Base-by-base conservation (phyloP, 352 stramenopile genomes). In the Phytophthora idaei region DNA sequence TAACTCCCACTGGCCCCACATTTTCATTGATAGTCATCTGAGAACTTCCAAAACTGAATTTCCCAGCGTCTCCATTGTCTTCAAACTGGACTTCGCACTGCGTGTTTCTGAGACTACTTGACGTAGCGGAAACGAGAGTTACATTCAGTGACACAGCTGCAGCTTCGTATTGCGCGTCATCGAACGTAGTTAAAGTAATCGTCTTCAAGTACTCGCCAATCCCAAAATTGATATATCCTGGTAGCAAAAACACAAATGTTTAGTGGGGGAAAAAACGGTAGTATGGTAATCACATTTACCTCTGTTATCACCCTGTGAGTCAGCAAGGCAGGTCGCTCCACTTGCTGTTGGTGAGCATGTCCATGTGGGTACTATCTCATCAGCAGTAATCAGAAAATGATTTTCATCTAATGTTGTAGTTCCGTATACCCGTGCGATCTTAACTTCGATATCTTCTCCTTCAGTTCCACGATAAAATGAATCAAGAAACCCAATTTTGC, bases 61-160 rank as follows among this genome's bases (percentile, higher is more conserved):
- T 25, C 8, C 76, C 74, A 37, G 73, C 69, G 36, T 85, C 76
- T 5, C 65, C 55, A 37, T 82, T 69, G 54, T 84, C 77, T 28
- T 74, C 15, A 5, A 83, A 71, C 12, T 57, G 21, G 1, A 88
- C 57, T 15, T 64, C 47, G 15, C 52, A 57, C 5, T 63, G 61
- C 0, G 60, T 53, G 1, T 46, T 6, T 21, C 36, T 63, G 2
- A 85, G 27, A 1, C 42, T 27, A 37, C 69, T 81, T 1, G 14
- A 21, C 3, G 73, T 54, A 17, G 71, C 57, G 14, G 54, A 52
- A 12, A 48, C 39, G 4, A 85, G 37, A 14, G 49, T 41, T 5
- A 88, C 8, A 0, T 49, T 69, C 17, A 85, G 42, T 8, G 69
- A 60, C 0, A 76, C 49, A 32, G 77, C 59, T 11, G 36, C 29